Evolutionary conservation across 2,329 filamentous ascomycete genomes (phyloP).

Genomic region (Penicillium sp.): DNA sequence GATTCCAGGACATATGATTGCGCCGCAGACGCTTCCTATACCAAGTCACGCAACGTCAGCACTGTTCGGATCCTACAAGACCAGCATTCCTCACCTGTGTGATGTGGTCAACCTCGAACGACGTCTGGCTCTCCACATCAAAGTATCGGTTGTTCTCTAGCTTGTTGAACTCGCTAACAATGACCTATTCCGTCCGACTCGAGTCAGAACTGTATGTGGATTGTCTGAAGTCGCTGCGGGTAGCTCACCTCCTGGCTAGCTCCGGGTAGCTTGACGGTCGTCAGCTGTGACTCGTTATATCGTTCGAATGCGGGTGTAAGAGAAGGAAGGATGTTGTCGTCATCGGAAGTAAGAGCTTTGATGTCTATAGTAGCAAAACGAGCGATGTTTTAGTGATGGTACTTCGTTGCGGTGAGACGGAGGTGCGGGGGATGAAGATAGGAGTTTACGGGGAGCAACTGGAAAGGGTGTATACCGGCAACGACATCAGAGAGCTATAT

Average conservation of each 20-base stretch:
- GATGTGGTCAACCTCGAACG: constrained; percentile 85
- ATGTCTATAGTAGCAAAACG: constrained; percentile 67
- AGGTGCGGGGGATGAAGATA: constrained; percentile 14
- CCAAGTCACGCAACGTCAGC: constrained; percentile 1
- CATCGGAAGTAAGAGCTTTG: constrained; percentile 78
- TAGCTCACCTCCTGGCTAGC: constrained; percentile 74
- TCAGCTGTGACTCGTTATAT: constrained; percentile 96
- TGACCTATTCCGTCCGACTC: constrained; percentile 55
- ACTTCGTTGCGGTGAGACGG: constrained; percentile 13
- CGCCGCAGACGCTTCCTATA: constrained; percentile 77
- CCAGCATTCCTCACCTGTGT: constrained; percentile 62
- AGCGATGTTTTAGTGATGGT: constrained; percentile 20
- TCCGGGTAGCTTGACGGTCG: constrained; percentile 86
- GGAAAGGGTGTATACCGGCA: constrained; percentile 64
- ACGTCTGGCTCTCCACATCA: constrained; percentile 84
- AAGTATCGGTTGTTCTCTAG: constrained; percentile 84
- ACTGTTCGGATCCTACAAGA: constrained; percentile 20
- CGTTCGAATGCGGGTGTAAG: constrained; percentile 85
- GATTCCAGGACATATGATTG: constrained; percentile 82
- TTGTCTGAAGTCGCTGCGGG: neutral
- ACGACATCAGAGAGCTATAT: constrained; percentile 82
- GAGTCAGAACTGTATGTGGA: constrained; percentile 5
- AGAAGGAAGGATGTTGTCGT: constrained; percentile 69
- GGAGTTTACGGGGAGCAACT: neutral
- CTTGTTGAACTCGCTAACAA: constrained; percentile 86